Conservation (phyloP, 495 filamentous ascomycete genomes). For the Aspergillus sclerotioniger region DNA sequence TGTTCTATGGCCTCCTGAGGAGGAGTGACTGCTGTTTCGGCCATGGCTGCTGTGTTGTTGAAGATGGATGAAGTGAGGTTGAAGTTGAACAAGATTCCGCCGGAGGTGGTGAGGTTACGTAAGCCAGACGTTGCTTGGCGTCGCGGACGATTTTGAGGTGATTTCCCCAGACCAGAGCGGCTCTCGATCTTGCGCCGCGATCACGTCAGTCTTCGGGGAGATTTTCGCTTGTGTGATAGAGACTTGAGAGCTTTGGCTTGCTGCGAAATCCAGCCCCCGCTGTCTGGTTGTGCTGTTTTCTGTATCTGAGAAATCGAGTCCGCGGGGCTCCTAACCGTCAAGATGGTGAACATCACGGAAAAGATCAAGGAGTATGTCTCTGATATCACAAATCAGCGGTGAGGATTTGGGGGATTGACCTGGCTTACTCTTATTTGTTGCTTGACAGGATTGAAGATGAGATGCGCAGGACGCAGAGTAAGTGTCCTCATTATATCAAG, state of each 20-base stretch:
- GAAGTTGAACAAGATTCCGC: conserved; percentile 1
- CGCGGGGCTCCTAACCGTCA: conserved; percentile 47
- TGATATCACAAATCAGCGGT: not conserved
- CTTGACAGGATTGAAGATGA: conserved; percentile 91
- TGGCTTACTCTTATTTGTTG: conserved; percentile 15
- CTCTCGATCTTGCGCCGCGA: not conserved
- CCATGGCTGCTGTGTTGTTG: conserved; percentile 26
- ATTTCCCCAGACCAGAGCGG: conserved; percentile 1
- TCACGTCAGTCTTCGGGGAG: not conserved
- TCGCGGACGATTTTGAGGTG: conserved; percentile 25
- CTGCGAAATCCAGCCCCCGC: not conserved
- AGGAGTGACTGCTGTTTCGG: conserved; percentile 29
- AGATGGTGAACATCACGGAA: conserved; percentile 99
- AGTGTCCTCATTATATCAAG: conserved; percentile 23
- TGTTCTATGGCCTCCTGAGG: conserved; percentile 9
- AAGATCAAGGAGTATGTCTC: conserved; percentile 95
- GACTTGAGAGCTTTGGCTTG: not conserved
- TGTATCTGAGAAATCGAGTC: conserved; percentile 19
- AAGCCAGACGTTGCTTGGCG: conserved; percentile 25
- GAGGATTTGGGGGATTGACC: conserved; percentile 2
- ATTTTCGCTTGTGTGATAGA: not conserved
- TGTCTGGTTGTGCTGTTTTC: not conserved
- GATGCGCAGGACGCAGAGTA: conserved; percentile 98
- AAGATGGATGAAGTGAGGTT: not conserved
- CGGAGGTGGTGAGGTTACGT: conserved; percentile 19